phyloP scores from a whole-genome alignment of 352 stramenopile species.

The Pythium utonaiense region DNA sequence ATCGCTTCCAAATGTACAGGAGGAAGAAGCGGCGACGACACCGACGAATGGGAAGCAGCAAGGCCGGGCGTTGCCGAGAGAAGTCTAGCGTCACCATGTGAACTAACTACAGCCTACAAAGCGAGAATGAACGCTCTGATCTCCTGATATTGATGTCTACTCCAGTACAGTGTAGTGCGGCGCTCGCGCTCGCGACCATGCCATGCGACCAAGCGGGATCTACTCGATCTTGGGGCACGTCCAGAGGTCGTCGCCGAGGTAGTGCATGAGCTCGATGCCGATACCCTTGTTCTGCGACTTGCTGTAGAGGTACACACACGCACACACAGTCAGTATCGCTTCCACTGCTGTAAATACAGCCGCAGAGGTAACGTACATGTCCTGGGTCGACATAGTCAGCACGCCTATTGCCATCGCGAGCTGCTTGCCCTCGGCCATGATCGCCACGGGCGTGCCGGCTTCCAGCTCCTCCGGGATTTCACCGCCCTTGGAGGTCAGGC shows the following conservation, averaged over 20 bases:
- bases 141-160: background rate
- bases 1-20: conserved; percentile 30
- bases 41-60: background rate
- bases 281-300: conserved; percentile 95
- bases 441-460: conserved; percentile 85
- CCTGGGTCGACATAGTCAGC: conserved; percentile 94
- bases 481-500: conserved; percentile 93
- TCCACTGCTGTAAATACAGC: background rate
- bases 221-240: conserved; percentile 80
- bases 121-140: background rate
- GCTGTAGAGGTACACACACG: conserved; percentile 33
- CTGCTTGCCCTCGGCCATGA: conserved; percentile 98
- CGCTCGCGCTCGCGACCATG: no score
- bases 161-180: no score
- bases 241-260: conserved; percentile 97
- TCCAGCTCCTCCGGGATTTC: conserved; percentile 89
- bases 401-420: conserved; percentile 95
- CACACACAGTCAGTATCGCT: background rate
- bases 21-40: conserved; percentile 2
- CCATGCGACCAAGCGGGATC: background rate
- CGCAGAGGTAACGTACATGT: conserved; percentile 80
- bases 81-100: background rate
- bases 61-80: background rate
- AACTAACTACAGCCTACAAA: background rate
- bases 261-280: conserved; percentile 96